Conservation (phyloP, 805 yeast species). For the Saccharomycopsis javanensis region DNA sequence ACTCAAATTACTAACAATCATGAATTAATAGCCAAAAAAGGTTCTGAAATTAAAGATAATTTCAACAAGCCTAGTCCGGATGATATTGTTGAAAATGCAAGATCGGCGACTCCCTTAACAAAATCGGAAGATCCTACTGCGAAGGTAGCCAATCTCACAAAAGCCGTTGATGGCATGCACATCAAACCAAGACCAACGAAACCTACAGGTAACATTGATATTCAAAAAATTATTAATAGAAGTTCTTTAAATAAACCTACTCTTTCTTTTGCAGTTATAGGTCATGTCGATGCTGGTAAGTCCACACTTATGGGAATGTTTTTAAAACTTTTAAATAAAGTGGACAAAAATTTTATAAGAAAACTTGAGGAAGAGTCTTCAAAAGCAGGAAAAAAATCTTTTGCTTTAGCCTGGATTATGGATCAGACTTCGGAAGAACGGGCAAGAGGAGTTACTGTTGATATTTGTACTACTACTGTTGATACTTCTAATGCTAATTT, state of each 20-base stretch:
- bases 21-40: constrained; percentile 28
- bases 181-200: constrained; percentile 27
- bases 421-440: constrained; percentile 76
- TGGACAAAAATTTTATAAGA: constrained; percentile 54
- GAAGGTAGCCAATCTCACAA: constrained; percentile 15
- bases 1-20: constrained; percentile 32
- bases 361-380: constrained; percentile 57
- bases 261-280: constrained; percentile 69
- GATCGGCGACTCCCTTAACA: constrained; percentile 27
- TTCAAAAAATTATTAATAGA: constrained; percentile 27
- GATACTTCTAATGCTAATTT: constrained; percentile 46
- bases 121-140: constrained; percentile 1
- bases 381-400: constrained; percentile 62
- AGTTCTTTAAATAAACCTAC: constrained; percentile 38
- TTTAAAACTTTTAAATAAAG: constrained; percentile 55
- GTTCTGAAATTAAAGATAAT: constrained; percentile 36
- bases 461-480: constrained; percentile 59
- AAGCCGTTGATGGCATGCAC: constrained; percentile 2
- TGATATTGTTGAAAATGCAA: constrained; percentile 56
- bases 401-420: constrained; percentile 79
- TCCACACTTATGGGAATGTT: constrained; percentile 72
- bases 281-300: constrained; percentile 83
- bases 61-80: constrained; percentile 77
- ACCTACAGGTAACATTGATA: constrained; percentile 36
- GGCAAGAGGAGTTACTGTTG: constrained; percentile 68